phyloP scores from a whole-genome alignment of 208 protist species.

The Leishmania turanica region DNA sequence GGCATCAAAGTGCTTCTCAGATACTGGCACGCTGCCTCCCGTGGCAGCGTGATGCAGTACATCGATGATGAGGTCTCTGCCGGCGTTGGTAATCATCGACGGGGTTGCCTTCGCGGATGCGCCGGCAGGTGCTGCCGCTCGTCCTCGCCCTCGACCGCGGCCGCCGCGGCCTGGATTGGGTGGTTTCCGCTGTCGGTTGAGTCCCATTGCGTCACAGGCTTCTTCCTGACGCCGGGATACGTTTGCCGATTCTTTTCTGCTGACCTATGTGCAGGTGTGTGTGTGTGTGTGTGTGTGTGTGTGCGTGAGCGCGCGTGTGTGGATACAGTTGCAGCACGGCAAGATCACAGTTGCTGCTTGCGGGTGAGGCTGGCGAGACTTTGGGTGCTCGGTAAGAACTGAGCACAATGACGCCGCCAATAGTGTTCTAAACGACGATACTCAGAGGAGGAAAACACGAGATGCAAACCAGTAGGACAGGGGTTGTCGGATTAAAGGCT shows the following conservation, averaged over 20 bases:
- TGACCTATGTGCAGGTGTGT: too few species aligned
- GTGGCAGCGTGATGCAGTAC: conserved; percentile 89
- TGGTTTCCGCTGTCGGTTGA: conserved; percentile 76
- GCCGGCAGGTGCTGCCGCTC: conserved; percentile 20
- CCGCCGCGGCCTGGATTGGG: conserved; percentile 33
- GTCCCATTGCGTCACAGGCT: conserved; percentile 49
- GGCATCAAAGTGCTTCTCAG: conserved; percentile 87
- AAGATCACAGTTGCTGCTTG: not conserved
- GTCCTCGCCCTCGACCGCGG: conserved; percentile 30
- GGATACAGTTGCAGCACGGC: not conserved
- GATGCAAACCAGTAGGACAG: not conserved
- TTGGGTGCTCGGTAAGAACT: not conserved
- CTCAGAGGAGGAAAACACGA: not conserved
- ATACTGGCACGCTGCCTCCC: conserved; percentile 76
- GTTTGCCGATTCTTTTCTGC: not conserved
- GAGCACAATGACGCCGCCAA: not conserved
- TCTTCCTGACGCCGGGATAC: not conserved
- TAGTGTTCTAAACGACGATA: not conserved
- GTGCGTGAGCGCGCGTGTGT: not conserved
- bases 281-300: not conserved
- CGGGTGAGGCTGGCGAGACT: not conserved
- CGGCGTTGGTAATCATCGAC: conserved; percentile 75
- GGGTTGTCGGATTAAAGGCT: not conserved
- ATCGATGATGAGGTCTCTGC: conserved; percentile 85
- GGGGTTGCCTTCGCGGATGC: conserved; percentile 34